Evolutionary conservation across 139 green algal genomes (phyloP).

Genomic region (Chlorella sp.): DNA sequence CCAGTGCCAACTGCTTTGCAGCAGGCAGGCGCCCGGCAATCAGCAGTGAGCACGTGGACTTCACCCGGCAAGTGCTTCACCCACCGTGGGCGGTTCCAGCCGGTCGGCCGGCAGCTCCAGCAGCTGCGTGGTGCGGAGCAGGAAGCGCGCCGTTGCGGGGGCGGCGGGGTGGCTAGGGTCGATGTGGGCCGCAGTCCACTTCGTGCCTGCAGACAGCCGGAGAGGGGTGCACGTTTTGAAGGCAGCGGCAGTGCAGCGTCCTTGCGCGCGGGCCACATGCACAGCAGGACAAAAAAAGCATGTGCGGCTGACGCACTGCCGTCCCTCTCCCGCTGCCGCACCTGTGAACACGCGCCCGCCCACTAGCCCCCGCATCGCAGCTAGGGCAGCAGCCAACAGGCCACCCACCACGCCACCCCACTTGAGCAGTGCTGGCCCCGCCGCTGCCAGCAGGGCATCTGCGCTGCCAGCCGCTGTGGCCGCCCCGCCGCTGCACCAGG

Average conservation of each 20-base stretch:
- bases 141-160: background rate
- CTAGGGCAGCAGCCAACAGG: background rate
- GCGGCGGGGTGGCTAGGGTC: background rate
- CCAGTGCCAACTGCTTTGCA: no score
- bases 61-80: no score
- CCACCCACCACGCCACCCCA: background rate
- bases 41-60: no score
- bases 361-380: background rate
- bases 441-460: background rate
- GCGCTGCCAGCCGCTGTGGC: background rate
- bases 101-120: background rate
- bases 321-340: background rate
- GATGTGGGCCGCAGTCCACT: conserved; percentile 5
- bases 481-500: background rate
- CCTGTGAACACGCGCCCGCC: conserved; percentile 17
- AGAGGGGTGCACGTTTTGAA: no score
- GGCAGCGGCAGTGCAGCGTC: background rate
- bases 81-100: conserved; percentile 17
- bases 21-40: no score
- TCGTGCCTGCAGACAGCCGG: no score
- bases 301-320: background rate
- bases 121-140: background rate
- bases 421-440: background rate
- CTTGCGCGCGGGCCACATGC: no score
- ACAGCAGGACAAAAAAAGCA: background rate